phyloP scores from a whole-genome alignment of 257 asterid species.

The Cinchona pubescens region DNA sequence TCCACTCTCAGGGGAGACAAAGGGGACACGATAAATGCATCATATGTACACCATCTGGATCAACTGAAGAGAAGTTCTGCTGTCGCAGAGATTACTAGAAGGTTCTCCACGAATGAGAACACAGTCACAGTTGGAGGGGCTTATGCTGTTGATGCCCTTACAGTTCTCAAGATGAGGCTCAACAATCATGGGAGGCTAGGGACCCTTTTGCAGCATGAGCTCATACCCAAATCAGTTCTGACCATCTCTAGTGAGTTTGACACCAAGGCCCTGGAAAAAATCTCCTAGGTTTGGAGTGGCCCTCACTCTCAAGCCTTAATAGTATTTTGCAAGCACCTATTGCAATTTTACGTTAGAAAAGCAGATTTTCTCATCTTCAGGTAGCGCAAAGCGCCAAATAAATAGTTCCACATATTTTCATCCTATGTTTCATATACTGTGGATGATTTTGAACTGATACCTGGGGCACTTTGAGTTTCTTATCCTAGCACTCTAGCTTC shows the following conservation, averaged over 20 bases:
- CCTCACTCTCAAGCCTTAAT: conserved; percentile 62
- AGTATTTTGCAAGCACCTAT: not conserved
- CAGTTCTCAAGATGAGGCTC: conserved; percentile 62
- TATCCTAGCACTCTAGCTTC: conserved; percentile 1
- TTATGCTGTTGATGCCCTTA: conserved; percentile 55
- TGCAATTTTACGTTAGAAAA: conserved; percentile 13
- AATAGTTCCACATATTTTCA: conserved; percentile 32
- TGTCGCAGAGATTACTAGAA: conserved; percentile 63
- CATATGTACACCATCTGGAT: conserved; percentile 58
- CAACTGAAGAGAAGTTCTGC: conserved; percentile 50
- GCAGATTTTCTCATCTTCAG: conserved; percentile 22
- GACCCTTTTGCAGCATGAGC: conserved; percentile 67
- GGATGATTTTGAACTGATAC: conserved; percentile 21
- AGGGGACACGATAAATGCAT: conserved; percentile 69
- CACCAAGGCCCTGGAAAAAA: conserved; percentile 78
- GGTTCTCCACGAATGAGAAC: conserved; percentile 74
- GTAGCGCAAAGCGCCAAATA: conserved; percentile 32
- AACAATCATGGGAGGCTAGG: conserved; percentile 72
- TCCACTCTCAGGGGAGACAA: conserved; percentile 53
- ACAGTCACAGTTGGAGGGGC: conserved; percentile 79
- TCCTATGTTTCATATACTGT: conserved; percentile 20
- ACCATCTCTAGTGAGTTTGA: conserved; percentile 72
- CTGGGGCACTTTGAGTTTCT: conserved; percentile 14
- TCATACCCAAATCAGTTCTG: conserved; percentile 56
- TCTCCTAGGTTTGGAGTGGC: conserved; percentile 70